Evolutionary conservation across 352 stramenopile genomes (phyloP).

Genomic region (Phytophthora agathidicida): DNA sequence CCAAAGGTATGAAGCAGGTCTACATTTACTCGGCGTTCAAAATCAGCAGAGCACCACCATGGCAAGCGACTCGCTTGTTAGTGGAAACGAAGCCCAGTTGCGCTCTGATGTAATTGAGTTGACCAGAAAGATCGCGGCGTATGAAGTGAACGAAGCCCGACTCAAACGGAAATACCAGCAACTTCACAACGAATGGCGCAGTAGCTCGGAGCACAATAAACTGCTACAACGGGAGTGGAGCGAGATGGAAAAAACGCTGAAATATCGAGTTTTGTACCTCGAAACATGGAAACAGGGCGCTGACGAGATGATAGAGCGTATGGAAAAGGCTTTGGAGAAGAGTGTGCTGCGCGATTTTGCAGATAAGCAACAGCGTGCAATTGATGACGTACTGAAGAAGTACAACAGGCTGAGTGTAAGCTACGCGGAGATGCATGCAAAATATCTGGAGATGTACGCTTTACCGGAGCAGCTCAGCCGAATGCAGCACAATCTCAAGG

Average conservation of each 20-base stretch:
- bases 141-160: slow-evolving; percentile 85
- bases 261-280: slow-evolving; percentile 90
- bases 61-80: slow-evolving; percentile 14
- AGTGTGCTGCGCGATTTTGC: slow-evolving; percentile 61
- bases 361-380: slow-evolving; percentile 43
- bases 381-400: slow-evolving; percentile 42
- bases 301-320: slow-evolving; percentile 64
- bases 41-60: slow-evolving; percentile 9
- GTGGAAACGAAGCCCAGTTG: slow-evolving; percentile 45
- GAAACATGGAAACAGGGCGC: slow-evolving; percentile 90
- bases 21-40: slow-evolving; percentile 52
- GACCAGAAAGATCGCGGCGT: slow-evolving; percentile 71
- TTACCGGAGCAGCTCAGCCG: slow-evolving; percentile 50
- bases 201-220: slow-evolving; percentile 33
- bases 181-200: slow-evolving; percentile 52
- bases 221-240: slow-evolving; percentile 78
- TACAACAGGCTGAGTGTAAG: slow-evolving; percentile 47
- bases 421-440: slow-evolving; percentile 51
- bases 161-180: slow-evolving; percentile 72
- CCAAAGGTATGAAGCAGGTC: slow-evolving; percentile 56
- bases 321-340: slow-evolving; percentile 64
- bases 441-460: slow-evolving; percentile 58
- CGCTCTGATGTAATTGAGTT: slow-evolving; percentile 66
- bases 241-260: slow-evolving; percentile 89
- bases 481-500: slow-evolving; percentile 53